phyloP scores from a whole-genome alignment of 192 early-diverging fungal species.

The Lobosporangium transversale region DNA sequence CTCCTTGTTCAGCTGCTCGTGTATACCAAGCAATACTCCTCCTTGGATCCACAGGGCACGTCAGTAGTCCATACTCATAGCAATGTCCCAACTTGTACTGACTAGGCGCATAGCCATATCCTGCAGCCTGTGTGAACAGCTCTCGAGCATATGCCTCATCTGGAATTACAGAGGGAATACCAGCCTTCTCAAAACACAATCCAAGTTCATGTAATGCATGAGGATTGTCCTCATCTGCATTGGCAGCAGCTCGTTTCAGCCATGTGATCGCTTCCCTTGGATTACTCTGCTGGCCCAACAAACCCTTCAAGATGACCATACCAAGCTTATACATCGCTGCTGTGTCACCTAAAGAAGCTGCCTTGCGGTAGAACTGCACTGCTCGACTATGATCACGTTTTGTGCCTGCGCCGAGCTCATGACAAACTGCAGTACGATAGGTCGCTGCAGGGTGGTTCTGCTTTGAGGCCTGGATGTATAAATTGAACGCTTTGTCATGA shows the following conservation, averaged over 20 bases:
- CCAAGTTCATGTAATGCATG: conserved; percentile 95
- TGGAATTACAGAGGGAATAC: conserved; percentile 73
- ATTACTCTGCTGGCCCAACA: conserved; percentile 75
- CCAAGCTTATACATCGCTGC: conserved; percentile 98
- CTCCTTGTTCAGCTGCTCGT: conserved; percentile 88
- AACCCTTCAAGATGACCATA: conserved; percentile 89
- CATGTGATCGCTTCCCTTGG: conserved; percentile 94
- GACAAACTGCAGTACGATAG: conserved; percentile 95
- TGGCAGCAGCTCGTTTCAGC: conserved; percentile 89
- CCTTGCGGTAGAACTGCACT: conserved; percentile 94
- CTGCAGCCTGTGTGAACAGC: conserved; percentile 90
- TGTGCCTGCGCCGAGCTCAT: conserved; percentile 93
- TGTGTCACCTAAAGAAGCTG: conserved; percentile 88
- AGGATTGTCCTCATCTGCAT: conserved; percentile 90
- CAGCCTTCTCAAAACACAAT: conserved; percentile 56
- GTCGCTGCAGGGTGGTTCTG: conserved; percentile 91
- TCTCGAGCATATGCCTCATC: conserved; percentile 90
- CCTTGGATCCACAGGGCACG: conserved; percentile 85
- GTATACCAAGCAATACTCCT: conserved; percentile 98
- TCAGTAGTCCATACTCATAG: conserved; percentile 95
- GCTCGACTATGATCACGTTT: conserved; percentile 84
- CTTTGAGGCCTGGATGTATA: conserved; percentile 94
- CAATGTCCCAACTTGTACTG: conserved; percentile 92
- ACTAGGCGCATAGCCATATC: conserved; percentile 91
- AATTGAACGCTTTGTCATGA: conserved; percentile 88